Evolutionary conservation across 306 rosid species (phyloP).

Genomic region (Dalbergia cochinchinensis): DNA sequence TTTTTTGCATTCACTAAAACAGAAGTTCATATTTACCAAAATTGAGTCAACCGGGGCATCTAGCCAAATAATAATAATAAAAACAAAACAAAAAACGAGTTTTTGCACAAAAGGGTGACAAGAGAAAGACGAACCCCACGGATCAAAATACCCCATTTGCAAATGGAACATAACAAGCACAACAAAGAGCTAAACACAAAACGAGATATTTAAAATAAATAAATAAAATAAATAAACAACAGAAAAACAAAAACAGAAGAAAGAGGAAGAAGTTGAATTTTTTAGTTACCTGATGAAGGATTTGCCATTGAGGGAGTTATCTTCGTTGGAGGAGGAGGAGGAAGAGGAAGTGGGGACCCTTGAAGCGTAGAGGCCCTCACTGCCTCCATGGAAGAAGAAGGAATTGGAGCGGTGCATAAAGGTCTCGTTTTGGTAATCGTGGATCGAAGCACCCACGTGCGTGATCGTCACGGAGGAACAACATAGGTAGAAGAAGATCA

Average conservation of each 20-base stretch:
- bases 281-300: conserved; percentile 71
- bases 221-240: neutral
- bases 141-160: conserved; percentile 40
- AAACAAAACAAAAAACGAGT: neutral
- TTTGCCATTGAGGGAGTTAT: conserved; percentile 63
- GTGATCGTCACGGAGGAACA: conserved; percentile 34
- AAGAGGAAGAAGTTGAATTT: neutral
- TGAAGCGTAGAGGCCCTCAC: conserved; percentile 82
- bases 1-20: conserved; percentile 17
- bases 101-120: neutral
- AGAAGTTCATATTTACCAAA: conserved; percentile 29
- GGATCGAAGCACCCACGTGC: conserved; percentile 76
- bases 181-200: neutral
- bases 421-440: conserved; percentile 66
- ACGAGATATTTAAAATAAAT: neutral
- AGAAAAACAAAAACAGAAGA: neutral
- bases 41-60: conserved; percentile 25
- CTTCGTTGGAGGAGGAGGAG: conserved; percentile 57
- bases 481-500: conserved; percentile 37
- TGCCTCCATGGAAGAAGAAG: conserved; percentile 84
- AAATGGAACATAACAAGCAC: neutral
- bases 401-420: conserved; percentile 77
- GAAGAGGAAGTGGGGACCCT: conserved; percentile 38
- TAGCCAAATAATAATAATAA: neutral
- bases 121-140: conserved; percentile 33